Percentiles rank a stretch among this genome's conserved stretches.
Evolutionary conservation across 495 filamentous ascomycete species (phyloP).

Genomic region (Lophiostoma macrostomum): DNA sequence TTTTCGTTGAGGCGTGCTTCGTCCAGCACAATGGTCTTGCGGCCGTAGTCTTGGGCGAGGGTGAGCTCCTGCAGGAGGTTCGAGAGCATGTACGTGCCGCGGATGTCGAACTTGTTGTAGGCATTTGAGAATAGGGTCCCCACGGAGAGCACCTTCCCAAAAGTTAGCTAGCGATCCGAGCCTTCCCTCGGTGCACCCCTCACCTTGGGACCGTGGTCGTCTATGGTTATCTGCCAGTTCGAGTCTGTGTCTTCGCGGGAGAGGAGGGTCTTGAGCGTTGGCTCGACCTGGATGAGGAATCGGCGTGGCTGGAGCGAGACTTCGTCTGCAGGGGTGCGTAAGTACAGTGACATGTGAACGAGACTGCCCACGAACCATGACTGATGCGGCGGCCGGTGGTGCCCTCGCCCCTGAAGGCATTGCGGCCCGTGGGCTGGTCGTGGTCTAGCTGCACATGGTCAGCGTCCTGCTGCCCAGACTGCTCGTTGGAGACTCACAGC

Average conservation of each 20-base stretch:
- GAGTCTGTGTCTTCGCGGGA: conserved; percentile 83
- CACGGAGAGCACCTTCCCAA: conserved; percentile 63
- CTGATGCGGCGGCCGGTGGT: conserved; percentile 27
- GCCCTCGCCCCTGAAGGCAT: background rate
- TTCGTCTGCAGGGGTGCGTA: conserved; percentile 46
- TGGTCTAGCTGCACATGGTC: conserved; percentile 1
- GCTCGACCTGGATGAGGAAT: conserved; percentile 74
- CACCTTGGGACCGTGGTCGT: conserved; percentile 91
- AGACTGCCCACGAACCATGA: conserved; percentile 24
- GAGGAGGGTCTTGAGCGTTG: conserved; percentile 67
- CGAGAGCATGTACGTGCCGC: conserved; percentile 92
- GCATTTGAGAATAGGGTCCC: conserved; percentile 84
- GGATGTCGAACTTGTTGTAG: conserved; percentile 77
- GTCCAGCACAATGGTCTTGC: conserved; percentile 80
- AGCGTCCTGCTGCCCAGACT: background rate
- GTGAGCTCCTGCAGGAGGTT: conserved; percentile 93
- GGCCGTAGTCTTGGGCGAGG: conserved; percentile 79
- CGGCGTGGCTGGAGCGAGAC: conserved; percentile 54
- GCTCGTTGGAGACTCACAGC: conserved; percentile 38
- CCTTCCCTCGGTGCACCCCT: conserved; percentile 15
- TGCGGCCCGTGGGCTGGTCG: too few relatives aligned
- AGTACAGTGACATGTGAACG: background rate
- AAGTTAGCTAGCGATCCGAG: background rate
- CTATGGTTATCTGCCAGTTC: conserved; percentile 95
- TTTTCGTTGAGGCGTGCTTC: conserved; percentile 87